Evolutionary conservation across 106 monocot species (phyloP).

Genomic region (Allium cepa): DNA sequence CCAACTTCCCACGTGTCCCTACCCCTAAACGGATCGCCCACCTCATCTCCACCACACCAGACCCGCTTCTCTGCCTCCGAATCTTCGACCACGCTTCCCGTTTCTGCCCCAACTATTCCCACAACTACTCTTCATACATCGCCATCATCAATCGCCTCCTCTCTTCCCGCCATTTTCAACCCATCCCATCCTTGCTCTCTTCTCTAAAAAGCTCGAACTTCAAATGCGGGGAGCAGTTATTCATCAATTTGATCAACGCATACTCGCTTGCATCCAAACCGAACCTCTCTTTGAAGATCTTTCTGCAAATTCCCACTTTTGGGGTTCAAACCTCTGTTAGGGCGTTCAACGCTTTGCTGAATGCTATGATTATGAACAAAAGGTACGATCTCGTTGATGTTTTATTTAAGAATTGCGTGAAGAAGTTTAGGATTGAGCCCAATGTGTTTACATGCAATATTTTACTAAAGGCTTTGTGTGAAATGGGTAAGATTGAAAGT

Average conservation of each 20-base stretch:
- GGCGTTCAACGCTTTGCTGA: conserved; percentile 77
- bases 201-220: conserved; percentile 26
- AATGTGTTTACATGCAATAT: conserved; percentile 78
- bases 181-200: conserved; percentile 25
- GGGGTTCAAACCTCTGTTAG: conserved; percentile 49
- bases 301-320: conserved; percentile 49
- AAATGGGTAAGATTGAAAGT: conserved; percentile 25
- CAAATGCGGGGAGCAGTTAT: conserved; percentile 40
- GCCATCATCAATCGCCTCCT: conserved; percentile 34
- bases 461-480: conserved; percentile 55
- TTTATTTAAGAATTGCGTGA: conserved; percentile 39
- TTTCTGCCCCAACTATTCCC: conserved; percentile 39
- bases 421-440: conserved; percentile 47
- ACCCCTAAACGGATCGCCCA: conserved; percentile 37
- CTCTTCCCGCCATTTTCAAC: conserved; percentile 34
- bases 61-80: conserved; percentile 25
- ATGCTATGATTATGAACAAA: conserved; percentile 61
- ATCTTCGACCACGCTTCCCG: conserved; percentile 51
- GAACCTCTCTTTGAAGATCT: conserved; percentile 23
- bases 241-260: conserved; percentile 55
- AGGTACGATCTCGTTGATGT: conserved; percentile 35
- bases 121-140: conserved; percentile 19
- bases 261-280: conserved; percentile 38
- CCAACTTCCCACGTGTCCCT: conserved; percentile 56
- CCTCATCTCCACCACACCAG: conserved; percentile 46